A percentile compares a stretch with the other conserved stretches of the same genome.
Evolutionary conservation across 2,329 filamentous ascomycete genomes (phyloP).

Genomic region (Lithohypha guttulata): DNA sequence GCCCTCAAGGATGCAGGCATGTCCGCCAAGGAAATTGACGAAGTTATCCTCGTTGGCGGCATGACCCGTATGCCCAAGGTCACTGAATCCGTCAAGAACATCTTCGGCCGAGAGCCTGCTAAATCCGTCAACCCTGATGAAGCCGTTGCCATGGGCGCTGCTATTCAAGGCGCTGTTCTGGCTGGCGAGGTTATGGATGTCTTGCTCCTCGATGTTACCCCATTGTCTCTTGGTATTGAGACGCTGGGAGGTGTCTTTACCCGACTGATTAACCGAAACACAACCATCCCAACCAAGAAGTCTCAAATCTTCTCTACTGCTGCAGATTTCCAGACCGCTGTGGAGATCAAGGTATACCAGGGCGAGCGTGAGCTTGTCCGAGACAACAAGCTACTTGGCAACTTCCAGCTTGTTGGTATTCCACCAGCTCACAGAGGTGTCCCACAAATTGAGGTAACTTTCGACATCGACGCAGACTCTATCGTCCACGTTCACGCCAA

Average conservation of each 20-base stretch:
- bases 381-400: slow-evolving; percentile 97
- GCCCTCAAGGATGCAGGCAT: slow-evolving; percentile 92
- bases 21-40: slow-evolving; percentile 85
- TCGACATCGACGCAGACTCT: slow-evolving; percentile 96
- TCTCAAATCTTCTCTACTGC: slow-evolving; percentile 96
- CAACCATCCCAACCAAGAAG: slow-evolving; percentile 98
- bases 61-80: slow-evolving; percentile 99
- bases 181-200: slow-evolving; percentile 95
- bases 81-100: slow-evolving; percentile 84
- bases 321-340: slow-evolving; percentile 94
- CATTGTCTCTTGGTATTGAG: slow-evolving; percentile 95
- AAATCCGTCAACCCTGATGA: slow-evolving; percentile 99
- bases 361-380: slow-evolving; percentile 97
- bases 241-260: slow-evolving; percentile 97
- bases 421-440: slow-evolving; percentile 93
- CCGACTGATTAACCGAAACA: slow-evolving; percentile 96
- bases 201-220: slow-evolving; percentile 87
- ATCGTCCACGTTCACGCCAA: slow-evolving; percentile 97
- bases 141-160: slow-evolving; percentile 94
- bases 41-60: slow-evolving; percentile 95
- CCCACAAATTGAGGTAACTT: slow-evolving; percentile 93
- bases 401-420: slow-evolving; percentile 98
- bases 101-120: slow-evolving; percentile 91
- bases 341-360: slow-evolving; percentile 99
- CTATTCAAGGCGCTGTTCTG: slow-evolving; percentile 92